Evolutionary conservation across 768 basidiomycete genomes (phyloP), one percentile per base, ranked within the genome.

Genomic region (Saitozyma podzolica): DNA sequence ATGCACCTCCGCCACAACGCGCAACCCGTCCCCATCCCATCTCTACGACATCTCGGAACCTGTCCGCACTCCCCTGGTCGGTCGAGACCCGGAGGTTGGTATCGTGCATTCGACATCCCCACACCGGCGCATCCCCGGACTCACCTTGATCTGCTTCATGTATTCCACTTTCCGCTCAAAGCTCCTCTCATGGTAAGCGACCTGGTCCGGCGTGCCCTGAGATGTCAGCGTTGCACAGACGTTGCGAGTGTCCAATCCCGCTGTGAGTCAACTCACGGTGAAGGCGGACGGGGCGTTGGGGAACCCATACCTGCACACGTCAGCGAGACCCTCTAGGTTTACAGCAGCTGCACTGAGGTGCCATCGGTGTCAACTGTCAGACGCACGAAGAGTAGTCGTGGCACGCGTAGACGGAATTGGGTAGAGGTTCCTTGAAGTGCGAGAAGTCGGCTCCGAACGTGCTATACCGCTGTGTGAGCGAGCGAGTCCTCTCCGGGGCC

Each of bases 141-240:
- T 29, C 29, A 29, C 29, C 29, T 85, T 80, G 57, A 70, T 61
- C 41, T 61, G 63, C 67, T 88, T 85, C 87, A 89, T 88, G 87
- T 88, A 91, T 67, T 86, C 84, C 45, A 88, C 81, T 80, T 91
- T 91, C 80, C 85, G 86, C 77, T 87, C 84, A 71, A 88, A 90
- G 67, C 58, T 54, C 16, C 54, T 19, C 40, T 62, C 60, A 49
- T 70, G 72, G 13, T 64, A 47, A 37, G 58, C 62, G 16, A 68
- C 49, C 47, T 73, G 72, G 13, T 70, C 69, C 37, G 62, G 54
- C 3, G 63, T 61, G 3, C 68, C 68, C 69, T 68, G 47, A 19
- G 19, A 2, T 45, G 37, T 39, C 11, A 19, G 59, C 48, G 13
- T 4, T 29, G 29, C 29, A 5, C 29, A 5, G 29, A 2, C 29